Evolutionary conservation across 1,139 yeast species (phyloP).

Genomic region (Trichomonascaceae sp.): DNA sequence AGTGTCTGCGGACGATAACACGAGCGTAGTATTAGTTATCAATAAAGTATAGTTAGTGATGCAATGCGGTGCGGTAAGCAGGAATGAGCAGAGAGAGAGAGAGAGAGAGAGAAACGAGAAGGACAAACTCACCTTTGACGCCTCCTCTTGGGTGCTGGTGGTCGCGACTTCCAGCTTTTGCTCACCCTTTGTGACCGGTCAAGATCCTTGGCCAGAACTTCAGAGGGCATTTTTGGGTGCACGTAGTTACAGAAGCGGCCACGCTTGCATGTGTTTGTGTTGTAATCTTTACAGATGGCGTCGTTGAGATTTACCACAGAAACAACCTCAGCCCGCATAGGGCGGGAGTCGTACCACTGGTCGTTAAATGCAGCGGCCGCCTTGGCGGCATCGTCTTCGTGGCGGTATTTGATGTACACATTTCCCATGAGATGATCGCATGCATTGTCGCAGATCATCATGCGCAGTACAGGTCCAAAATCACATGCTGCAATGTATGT

Average conservation of each 20-base stretch:
- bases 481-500: conserved; percentile 53
- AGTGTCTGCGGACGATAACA: too few relatives aligned
- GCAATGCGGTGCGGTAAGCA: too few relatives aligned
- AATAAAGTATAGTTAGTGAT: too few relatives aligned
- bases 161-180: too few relatives aligned
- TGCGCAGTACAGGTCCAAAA: conserved; percentile 44
- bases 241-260: conserved; percentile 80
- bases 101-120: too few relatives aligned
- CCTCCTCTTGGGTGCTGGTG: too few relatives aligned
- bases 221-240: conserved; percentile 55
- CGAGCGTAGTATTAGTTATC: too few relatives aligned
- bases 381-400: conserved; percentile 42
- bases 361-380: conserved; percentile 54
- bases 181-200: conserved; percentile 26
- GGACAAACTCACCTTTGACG: too few relatives aligned
- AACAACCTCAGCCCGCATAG: conserved; percentile 69
- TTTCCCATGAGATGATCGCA: conserved; percentile 67
- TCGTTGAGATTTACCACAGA: conserved; percentile 64
- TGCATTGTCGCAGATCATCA: conserved; percentile 73
- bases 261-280: conserved; percentile 49
- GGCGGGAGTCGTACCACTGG: conserved; percentile 73
- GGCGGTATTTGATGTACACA: conserved; percentile 54
- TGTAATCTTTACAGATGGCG: conserved; percentile 66
- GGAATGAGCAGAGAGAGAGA: too few relatives aligned
- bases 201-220: conserved; percentile 30